phyloP scores from a whole-genome alignment of 805 yeast species.

The Candida easanensis region DNA sequence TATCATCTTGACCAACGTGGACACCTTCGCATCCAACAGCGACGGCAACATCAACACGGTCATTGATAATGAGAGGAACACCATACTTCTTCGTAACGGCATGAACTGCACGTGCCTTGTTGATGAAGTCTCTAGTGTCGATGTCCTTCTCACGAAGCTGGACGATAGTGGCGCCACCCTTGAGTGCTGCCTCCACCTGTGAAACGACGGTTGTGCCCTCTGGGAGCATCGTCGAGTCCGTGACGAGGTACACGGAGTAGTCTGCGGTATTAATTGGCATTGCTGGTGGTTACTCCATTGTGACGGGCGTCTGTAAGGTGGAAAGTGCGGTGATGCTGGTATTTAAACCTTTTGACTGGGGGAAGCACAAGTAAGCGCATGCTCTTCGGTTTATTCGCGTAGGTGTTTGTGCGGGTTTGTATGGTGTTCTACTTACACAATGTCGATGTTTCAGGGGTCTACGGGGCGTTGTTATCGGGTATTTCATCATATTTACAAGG shows the following conservation, averaged over 20 bases:
- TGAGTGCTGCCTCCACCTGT: constrained; percentile 62
- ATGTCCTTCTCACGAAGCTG: constrained; percentile 80
- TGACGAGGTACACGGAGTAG: constrained; percentile 71
- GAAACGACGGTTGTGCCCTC: constrained; percentile 48
- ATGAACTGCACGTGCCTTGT: constrained; percentile 59
- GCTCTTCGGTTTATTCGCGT: too few species aligned
- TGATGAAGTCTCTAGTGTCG: constrained; percentile 65
- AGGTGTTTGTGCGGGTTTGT: too few species aligned
- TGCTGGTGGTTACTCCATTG: neutral
- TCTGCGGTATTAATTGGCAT: constrained; percentile 29
- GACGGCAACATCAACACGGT: constrained; percentile 82
- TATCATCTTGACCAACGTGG: constrained; percentile 91
- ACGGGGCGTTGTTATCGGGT: too few species aligned
- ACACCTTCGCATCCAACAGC: constrained; percentile 90
- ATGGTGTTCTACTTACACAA: too few species aligned
- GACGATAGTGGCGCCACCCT: constrained; percentile 74
- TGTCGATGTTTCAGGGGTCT: too few species aligned
- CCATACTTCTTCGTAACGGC: constrained; percentile 53
- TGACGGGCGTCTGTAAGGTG: too few species aligned
- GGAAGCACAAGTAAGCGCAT: too few species aligned
- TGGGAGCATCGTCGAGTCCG: constrained; percentile 77
- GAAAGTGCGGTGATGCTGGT: too few species aligned
- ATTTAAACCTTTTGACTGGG: too few species aligned
- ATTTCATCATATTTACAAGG: neutral
- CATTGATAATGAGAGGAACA: constrained; percentile 82